Percentiles rank a stretch among this genome's conserved stretches.
These are phyloP conservation scores for Thalassiosira livingstoniorum DNA, from an alignment of 352 stramenopile species.

Conservation along the genomic window DNA sequence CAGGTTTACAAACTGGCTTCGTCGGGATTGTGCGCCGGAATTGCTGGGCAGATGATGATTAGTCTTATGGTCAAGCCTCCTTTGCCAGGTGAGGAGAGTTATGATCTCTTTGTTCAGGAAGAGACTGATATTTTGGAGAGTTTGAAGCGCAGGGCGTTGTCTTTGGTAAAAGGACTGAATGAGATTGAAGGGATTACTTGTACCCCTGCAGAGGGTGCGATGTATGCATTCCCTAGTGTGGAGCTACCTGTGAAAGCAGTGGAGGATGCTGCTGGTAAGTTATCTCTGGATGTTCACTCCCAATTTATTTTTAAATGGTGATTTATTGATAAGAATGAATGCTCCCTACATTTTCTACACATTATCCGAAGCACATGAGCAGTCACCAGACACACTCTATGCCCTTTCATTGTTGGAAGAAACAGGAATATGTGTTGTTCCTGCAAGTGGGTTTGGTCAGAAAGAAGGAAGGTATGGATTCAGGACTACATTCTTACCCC, in stretches of 20 bases:
- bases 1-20: slow-evolving; percentile 99
- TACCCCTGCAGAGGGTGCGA: slow-evolving; percentile 95
- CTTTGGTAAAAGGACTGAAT: slow-evolving; percentile 93
- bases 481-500: slow-evolving; percentile 97
- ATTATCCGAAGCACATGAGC: slow-evolving; percentile 79
- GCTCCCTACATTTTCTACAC: too few relatives aligned
- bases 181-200: slow-evolving; percentile 96
- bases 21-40: slow-evolving; percentile 96
- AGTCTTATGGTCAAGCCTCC: slow-evolving; percentile 96
- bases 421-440: slow-evolving; percentile 98
- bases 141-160: slow-evolving; percentile 92
- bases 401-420: slow-evolving; percentile 95
- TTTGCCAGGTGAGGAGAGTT: slow-evolving; percentile 82
- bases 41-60: slow-evolving; percentile 97
- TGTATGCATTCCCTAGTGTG: slow-evolving; percentile 97
- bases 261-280: slow-evolving; percentile 87
- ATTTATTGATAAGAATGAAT: too few relatives aligned
- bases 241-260: slow-evolving; percentile 88
- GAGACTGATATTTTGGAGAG: slow-evolving; percentile 94
- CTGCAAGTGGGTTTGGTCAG: slow-evolving; percentile 92
- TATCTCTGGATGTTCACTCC: too few relatives aligned
- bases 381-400: slow-evolving; percentile 95
- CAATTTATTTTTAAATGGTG: too few relatives aligned
- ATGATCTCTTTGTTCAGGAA: slow-evolving; percentile 88
- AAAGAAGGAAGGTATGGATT: slow-evolving; percentile 96